Percentiles rank a stretch among this genome's conserved stretches.
phyloP scores from a whole-genome alignment of 371 early-diverging fungal species.

The Rhizopus arrhizus region DNA sequence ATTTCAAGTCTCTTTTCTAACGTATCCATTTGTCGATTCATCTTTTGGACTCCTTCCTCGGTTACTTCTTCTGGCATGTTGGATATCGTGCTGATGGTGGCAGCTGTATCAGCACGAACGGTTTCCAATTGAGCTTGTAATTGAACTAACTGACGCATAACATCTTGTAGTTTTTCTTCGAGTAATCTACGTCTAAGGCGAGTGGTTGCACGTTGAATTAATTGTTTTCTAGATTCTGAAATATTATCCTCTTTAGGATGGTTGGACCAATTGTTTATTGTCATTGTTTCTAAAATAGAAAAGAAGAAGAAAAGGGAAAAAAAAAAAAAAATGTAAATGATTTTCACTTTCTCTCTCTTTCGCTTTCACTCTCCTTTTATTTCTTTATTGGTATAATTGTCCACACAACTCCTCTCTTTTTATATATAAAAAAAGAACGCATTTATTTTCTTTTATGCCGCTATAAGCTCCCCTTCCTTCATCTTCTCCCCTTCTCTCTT shows the following conservation, averaged over 20 bases:
- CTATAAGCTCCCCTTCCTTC: no score
- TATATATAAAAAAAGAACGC: no score
- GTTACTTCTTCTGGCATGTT: slow-evolving; percentile 18
- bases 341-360: no score
- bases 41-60: slow-evolving; percentile 11
- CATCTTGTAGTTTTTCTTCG: slow-evolving; percentile 30
- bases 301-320: neutral
- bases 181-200: slow-evolving; percentile 21
- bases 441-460: no score
- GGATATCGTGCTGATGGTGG: slow-evolving; percentile 36
- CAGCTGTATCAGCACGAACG: slow-evolving; percentile 30
- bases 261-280: neutral
- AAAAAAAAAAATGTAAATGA: neutral
- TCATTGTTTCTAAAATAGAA: neutral
- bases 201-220: slow-evolving; percentile 28
- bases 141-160: slow-evolving; percentile 28
- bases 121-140: slow-evolving; percentile 34
- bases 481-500: neutral
- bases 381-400: no score
- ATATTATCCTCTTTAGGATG: neutral
- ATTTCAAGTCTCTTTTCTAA: slow-evolving; percentile 36
- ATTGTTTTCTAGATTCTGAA: slow-evolving; percentile 8
- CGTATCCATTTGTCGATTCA: slow-evolving; percentile 32
- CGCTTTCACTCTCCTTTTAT: no score
- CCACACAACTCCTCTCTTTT: no score